Evolutionary conservation across 306 rosid genomes (phyloP), one percentile per base, ranked within the genome.

Genomic region (Acacia melanoxylon): DNA sequence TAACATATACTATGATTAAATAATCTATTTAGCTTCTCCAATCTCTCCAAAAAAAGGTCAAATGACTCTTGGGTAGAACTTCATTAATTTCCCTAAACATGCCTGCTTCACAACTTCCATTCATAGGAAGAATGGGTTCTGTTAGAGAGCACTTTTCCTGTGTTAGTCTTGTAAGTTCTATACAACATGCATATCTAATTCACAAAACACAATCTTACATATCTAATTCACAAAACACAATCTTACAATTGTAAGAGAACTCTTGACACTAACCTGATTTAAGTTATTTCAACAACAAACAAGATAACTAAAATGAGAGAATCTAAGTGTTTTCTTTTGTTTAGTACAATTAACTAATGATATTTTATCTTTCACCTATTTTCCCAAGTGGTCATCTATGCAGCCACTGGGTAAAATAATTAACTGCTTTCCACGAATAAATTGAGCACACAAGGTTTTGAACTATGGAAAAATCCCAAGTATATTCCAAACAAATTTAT

Each of bases 381-480:
- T 54, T 54, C 27, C 31, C 65, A 58, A 58, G 13, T 54, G 62
- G 27, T 48, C 59, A 52, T 52, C 10, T 14, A 49, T 49, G 56
- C n/a, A 51, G 56, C 56, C 56, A 51, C 7, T 4, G 5, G n/a
- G 56, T 51, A 16, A 15, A 49, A 7, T 58, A 6, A 22, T 58
- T 58, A 72, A 81, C 54, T 22, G 68, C 61, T 67, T 67, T 74
- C 54, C 40, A 1, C 20, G 42, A 59, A 75, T 33, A 45, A 73
- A 29, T 54, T 65, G 35, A 52, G 71, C 65, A 78, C 15, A 58
- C 0, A 66, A 31, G 72, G 65, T 49, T 65, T 35, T 27, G 12
- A 22, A n/a, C 5, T 27, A 62, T 11, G n/a, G 49, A 63, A 17
- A 52, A 4, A 66, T 15, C 20, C n/a, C 10, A 16, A 22, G 35